A percentile compares a stretch with the other conserved stretches of the same genome.
phyloP scores from a whole-genome alignment of 2,329 filamentous ascomycete genomes.

The Microsporum ferrugineum region DNA sequence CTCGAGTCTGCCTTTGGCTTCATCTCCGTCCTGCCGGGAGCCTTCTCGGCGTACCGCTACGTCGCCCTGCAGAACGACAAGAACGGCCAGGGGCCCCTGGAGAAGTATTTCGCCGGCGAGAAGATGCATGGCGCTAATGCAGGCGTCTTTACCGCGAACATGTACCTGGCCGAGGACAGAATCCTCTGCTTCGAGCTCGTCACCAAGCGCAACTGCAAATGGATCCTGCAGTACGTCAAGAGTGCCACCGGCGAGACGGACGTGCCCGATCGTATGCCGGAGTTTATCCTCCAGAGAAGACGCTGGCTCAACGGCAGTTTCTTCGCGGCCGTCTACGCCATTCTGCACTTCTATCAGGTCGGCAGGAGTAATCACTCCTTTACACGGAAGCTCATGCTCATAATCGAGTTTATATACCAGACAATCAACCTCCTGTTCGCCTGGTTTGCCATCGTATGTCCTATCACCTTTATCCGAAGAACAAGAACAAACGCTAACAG shows the following conservation, averaged over 20 bases:
- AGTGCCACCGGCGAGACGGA: conserved; percentile 94
- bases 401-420: conserved; percentile 89
- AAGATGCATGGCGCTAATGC: conserved; percentile 88
- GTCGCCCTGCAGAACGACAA: conserved; percentile 94
- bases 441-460: conserved; percentile 77
- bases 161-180: conserved; percentile 43
- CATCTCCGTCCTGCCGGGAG: conserved; percentile 90
- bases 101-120: conserved; percentile 95
- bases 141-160: conserved; percentile 91
- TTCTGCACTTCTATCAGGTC: conserved; percentile 91
- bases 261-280: conserved; percentile 85
- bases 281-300: conserved; percentile 88
- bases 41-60: conserved; percentile 96
- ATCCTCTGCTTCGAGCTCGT: conserved; percentile 64
- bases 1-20: conserved; percentile 96
- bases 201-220: conserved; percentile 91
- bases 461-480: neutral
- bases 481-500: conserved; percentile 7
- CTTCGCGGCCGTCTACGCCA: conserved; percentile 91
- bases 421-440: conserved; percentile 94
- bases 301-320: conserved; percentile 98
- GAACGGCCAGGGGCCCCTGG: conserved; percentile 78
- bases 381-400: conserved; percentile 75
- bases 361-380: conserved; percentile 86
- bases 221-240: conserved; percentile 97